These are phyloP conservation scores for Populus simonii DNA, from an alignment of 345 rosid genomes.

Conservation along the genomic window DNA sequence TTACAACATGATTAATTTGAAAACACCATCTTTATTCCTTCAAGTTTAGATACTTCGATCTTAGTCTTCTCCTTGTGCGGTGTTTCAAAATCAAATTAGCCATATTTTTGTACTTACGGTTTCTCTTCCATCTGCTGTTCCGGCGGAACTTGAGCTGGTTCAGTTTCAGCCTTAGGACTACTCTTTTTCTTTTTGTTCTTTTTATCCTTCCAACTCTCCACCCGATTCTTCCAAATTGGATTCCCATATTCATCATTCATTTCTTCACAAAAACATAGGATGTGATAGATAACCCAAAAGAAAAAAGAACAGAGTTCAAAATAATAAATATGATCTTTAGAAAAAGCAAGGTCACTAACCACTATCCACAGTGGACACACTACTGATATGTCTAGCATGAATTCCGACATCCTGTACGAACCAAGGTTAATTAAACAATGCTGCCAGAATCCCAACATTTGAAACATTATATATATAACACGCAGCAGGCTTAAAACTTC, in stretches of 20 bases:
- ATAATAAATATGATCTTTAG: neutral
- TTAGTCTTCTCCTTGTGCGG: neutral
- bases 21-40: neutral
- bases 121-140: conserved; percentile 90
- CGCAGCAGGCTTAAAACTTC: neutral
- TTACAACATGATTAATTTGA: neutral
- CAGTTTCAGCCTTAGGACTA: conserved; percentile 52
- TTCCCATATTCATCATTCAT: conserved; percentile 80
- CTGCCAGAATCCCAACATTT: conserved; percentile 6
- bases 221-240: conserved; percentile 96
- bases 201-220: conserved; percentile 96
- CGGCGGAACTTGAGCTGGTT: conserved; percentile 57
- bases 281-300: neutral
- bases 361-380: conserved; percentile 82
- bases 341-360: conserved; percentile 43
- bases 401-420: conserved; percentile 63
- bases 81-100: neutral
- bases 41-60: neutral
- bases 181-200: conserved; percentile 75
- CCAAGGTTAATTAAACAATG: conserved; percentile 14
- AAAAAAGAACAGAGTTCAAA: conserved; percentile 1
- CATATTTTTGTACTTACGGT: conserved; percentile 8
- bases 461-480: neutral
- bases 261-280: conserved; percentile 41
- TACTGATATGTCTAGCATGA: conserved; percentile 93